These are phyloP conservation scores for Lumnitzera racemosa DNA, from an alignment of 345 rosid genomes.

Conservation along the genomic window DNA sequence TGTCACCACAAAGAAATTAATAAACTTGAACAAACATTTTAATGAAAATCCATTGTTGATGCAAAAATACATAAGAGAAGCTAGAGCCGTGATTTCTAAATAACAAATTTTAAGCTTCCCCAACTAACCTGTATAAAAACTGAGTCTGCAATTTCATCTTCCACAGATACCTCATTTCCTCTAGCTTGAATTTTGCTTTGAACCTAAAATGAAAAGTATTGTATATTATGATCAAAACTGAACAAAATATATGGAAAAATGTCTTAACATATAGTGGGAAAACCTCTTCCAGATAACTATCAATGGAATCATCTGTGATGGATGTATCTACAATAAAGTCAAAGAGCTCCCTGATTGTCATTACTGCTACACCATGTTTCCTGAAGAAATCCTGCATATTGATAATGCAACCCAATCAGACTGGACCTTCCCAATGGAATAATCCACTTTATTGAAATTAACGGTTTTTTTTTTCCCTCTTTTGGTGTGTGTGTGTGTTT, in stretches of 20 bases:
- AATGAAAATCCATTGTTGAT: too few species aligned
- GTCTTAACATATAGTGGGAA: background rate
- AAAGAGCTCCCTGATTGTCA: slow-evolving; percentile 87
- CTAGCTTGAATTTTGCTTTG: slow-evolving; percentile 63
- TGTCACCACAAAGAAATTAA: too few species aligned
- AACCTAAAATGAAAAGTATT: slow-evolving; percentile 32
- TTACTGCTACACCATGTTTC: slow-evolving; percentile 90
- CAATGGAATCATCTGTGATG: slow-evolving; percentile 70
- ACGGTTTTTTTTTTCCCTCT: background rate
- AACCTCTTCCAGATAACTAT: slow-evolving; percentile 87
- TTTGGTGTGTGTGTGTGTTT: too few species aligned
- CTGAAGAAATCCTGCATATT: slow-evolving; percentile 68
- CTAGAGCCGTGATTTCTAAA: background rate
- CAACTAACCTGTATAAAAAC: slow-evolving; percentile 80
- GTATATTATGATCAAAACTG: slow-evolving; percentile 3
- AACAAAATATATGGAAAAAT: background rate
- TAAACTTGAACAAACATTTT: too few species aligned
- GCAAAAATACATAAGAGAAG: background rate
- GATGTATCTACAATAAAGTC: slow-evolving; percentile 91
- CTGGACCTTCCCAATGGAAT: background rate
- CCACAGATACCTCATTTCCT: slow-evolving; percentile 55
- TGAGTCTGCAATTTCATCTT: slow-evolving; percentile 90
- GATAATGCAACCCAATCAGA: background rate
- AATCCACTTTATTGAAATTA: background rate
- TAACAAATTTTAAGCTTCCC: background rate